These are phyloP conservation scores for Pseudopithomyces chartarum DNA, from an alignment of 2,329 filamentous ascomycete species.

Conservation along the genomic window DNA sequence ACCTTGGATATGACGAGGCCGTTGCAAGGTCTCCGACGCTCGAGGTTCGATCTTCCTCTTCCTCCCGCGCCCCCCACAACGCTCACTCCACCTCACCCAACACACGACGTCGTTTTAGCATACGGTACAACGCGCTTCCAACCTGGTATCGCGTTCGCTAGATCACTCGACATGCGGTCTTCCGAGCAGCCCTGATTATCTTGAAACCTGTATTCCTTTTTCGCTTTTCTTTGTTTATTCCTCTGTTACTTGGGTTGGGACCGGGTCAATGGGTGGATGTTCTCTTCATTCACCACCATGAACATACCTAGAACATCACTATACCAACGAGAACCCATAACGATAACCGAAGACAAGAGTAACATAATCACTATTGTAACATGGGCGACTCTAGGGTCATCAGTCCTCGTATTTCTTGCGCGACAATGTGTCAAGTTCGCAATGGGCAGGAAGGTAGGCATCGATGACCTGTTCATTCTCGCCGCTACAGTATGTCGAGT, in stretches of 20 bases:
- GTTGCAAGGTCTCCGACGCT: conserved; percentile 13
- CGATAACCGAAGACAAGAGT: conserved; percentile 21
- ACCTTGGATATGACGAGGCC: conserved; percentile 14
- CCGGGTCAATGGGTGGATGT: conserved; percentile 9
- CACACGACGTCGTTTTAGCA: background rate
- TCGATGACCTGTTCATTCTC: conserved; percentile 39
- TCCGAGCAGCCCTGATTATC: conserved; percentile 6
- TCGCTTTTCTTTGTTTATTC: conserved; percentile 7
- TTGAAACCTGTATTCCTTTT: conserved; percentile 9
- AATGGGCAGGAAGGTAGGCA: conserved; percentile 22
- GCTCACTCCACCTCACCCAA: conserved; percentile 14
- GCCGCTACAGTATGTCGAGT: conserved; percentile 32
- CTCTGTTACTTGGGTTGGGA: conserved; percentile 16
- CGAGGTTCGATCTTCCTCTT: conserved; percentile 11
- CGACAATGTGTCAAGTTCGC: conserved; percentile 33
- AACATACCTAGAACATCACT: conserved; percentile 16
- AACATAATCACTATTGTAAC: conserved; percentile 29
- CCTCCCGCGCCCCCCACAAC: background rate
- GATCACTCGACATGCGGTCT: conserved; percentile 14
- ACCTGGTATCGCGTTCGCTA: conserved; percentile 1
- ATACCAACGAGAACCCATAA: conserved; percentile 8
- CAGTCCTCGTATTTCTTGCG: conserved; percentile 29
- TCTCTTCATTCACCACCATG: conserved; percentile 23
- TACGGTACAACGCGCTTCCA: background rate
- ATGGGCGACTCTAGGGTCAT: conserved; percentile 30